These are phyloP conservation scores for Podospora comata DNA, from an alignment of 495 filamentous ascomycete species.

Conservation along the genomic window DNA sequence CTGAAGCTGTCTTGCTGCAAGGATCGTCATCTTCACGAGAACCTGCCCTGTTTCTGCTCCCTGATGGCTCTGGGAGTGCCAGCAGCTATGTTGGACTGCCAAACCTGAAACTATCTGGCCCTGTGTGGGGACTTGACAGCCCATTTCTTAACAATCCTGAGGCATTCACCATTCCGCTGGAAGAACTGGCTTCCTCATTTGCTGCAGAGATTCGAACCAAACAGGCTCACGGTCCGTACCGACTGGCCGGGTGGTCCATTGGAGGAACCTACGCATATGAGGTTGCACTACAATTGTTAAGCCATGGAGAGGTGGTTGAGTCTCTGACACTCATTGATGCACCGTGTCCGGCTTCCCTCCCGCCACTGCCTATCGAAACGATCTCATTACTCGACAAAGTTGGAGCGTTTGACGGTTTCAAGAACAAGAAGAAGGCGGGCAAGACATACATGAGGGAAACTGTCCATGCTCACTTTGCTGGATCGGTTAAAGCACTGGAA, in stretches of 20 bases:
- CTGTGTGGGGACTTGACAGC: constrained; percentile 52
- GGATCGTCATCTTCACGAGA: constrained; percentile 46
- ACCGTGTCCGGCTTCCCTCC: constrained; percentile 63
- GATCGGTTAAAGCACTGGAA: constrained; percentile 62
- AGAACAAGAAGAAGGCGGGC: constrained; percentile 25
- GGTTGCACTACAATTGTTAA: constrained; percentile 57
- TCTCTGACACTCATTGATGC: constrained; percentile 70
- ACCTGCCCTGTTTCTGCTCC: constrained; percentile 56
- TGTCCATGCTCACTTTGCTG: constrained; percentile 67
- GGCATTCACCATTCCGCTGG: constrained; percentile 37
- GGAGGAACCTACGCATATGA: constrained; percentile 76
- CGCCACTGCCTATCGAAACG: constrained; percentile 59
- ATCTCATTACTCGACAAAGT: constrained; percentile 64
- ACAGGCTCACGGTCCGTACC: constrained; percentile 57
- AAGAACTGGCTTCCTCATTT: constrained; percentile 38
- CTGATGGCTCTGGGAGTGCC: constrained; percentile 62
- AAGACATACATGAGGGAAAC: constrained; percentile 46
- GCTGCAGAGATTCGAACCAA: constrained; percentile 48
- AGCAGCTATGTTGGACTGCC: constrained; percentile 48
- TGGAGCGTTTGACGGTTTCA: constrained; percentile 36
- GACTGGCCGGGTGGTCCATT: constrained; percentile 68
- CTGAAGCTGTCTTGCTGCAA: constrained; percentile 48
- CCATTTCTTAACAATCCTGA: constrained; percentile 46
- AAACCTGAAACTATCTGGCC: constrained; percentile 32
- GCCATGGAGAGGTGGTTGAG: constrained; percentile 56